Conservation (phyloP, 805 yeast species). For the Candida ortonii region DNA sequence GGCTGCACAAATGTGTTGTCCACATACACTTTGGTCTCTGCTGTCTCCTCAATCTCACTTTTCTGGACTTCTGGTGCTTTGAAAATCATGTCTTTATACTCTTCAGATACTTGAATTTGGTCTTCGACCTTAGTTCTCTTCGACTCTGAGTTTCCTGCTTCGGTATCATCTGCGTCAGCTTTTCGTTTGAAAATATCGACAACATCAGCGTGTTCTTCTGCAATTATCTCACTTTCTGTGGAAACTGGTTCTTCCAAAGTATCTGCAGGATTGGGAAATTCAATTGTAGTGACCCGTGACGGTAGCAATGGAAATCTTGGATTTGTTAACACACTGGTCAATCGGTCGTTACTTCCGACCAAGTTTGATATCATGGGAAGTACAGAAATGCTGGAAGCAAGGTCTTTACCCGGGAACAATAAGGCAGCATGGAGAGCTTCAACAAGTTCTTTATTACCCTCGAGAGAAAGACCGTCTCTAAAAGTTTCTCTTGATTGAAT, state of each 20-base stretch:
- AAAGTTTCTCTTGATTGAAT: conserved; percentile 29
- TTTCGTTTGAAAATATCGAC: not conserved
- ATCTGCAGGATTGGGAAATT: conserved; percentile 1
- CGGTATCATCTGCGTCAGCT: conserved; percentile 9
- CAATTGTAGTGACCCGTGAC: conserved; percentile 8
- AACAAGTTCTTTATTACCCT: conserved; percentile 36
- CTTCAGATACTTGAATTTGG: conserved; percentile 8
- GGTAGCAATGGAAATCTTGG: conserved; percentile 68
- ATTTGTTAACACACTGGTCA: conserved; percentile 59
- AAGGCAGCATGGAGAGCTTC: conserved; percentile 55
- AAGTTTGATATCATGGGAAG: conserved; percentile 66
- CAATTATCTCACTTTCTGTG: not conserved
- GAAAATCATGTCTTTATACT: conserved; percentile 17
- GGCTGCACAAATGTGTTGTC: conserved; percentile 2
- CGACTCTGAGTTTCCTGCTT: conserved; percentile 8
- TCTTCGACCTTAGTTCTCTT: conserved; percentile 16
- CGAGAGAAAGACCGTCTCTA: conserved; percentile 27
- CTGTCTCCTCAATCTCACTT: conserved; percentile 9
- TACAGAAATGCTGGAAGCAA: conserved; percentile 52
- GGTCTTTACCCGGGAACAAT: conserved; percentile 58
- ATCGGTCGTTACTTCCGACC: conserved; percentile 45
- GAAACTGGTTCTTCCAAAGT: conserved; percentile 8
- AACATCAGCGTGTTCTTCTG: conserved; percentile 12
- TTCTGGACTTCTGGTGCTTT: conserved; percentile 13
- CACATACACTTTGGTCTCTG: conserved; percentile 2